Evolutionary conservation across 2,329 filamentous ascomycete species (phyloP).

Genomic region (Coleophoma eucalyptorum): DNA sequence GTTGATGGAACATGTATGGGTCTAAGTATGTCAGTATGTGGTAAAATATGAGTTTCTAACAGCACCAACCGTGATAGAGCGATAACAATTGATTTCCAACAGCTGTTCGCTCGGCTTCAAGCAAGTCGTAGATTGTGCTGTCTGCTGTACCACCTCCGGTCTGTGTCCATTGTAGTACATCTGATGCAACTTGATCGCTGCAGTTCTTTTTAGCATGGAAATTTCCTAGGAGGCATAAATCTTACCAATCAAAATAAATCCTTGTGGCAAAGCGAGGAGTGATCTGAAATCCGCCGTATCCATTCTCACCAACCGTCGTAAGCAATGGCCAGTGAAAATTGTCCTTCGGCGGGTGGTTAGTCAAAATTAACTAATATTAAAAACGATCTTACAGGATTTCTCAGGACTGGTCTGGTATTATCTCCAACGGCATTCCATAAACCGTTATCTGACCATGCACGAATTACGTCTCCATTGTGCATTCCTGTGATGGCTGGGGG

Average conservation of each 20-base stretch:
- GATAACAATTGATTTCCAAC: not conserved
- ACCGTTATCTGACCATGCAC: conserved; percentile 53
- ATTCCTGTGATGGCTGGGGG: conserved; percentile 60
- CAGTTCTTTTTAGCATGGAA: conserved; percentile 16
- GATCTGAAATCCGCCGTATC: conserved; percentile 49
- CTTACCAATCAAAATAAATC: conserved; percentile 1
- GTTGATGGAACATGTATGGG: conserved; percentile 49
- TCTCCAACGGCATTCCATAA: conserved; percentile 56
- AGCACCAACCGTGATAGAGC: conserved; percentile 17
- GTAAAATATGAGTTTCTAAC: conserved; percentile 46
- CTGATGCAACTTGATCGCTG: not conserved
- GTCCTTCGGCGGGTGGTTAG: not conserved
- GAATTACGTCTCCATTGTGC: conserved; percentile 58
- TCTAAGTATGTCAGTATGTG: conserved; percentile 10
- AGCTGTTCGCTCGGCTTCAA: not conserved
- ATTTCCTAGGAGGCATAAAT: conserved; percentile 1
- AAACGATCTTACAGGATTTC: conserved; percentile 36
- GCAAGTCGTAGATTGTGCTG: not conserved
- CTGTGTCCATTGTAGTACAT: not conserved
- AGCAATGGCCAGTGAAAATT: conserved; percentile 47
- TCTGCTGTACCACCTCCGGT: not conserved
- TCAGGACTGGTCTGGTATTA: conserved; percentile 51
- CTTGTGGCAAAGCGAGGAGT: conserved; percentile 48
- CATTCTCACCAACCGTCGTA: conserved; percentile 43
- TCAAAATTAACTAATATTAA: too few species aligned